Base-by-base conservation (phyloP, 768 basidiomycete species). In the Trichaptum fuscoviolaceum region DNA sequence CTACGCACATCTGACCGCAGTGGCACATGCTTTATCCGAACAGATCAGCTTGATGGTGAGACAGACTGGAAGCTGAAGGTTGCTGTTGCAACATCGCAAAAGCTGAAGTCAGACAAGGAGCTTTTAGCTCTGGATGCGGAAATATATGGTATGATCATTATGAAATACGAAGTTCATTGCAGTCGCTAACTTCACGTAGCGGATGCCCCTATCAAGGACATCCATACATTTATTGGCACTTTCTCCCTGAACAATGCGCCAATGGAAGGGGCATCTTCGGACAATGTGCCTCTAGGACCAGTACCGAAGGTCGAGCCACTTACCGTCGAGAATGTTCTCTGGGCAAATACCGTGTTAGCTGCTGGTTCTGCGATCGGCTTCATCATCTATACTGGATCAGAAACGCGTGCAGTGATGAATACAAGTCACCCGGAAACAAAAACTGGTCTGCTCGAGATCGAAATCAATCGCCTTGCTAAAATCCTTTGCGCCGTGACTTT, bases 1-100 rank as follows among this genome's bases (percentile, higher is more conserved):
- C 81, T 99, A 10, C 86, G 89, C 58, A 99, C 97, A 0, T 90
- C 88, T 3, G 96, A 99, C 72, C 78, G 86, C 2, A 89, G 90
- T 26, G 97, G 97, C 1, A 95, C 95, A 1, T 98, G 96, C 75
- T 99, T 99, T 76, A 93, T 99, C 68, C 85, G 97, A 10, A 99
- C 96, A 1, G 97, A 99, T 77, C 97, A 99, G 73, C 83, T 99
- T 30, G 97, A 99, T 69, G 97, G 97, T 58, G 97, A 99, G 78
- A 99, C 97, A 3, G 97, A 99, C 72, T 99, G 97, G 97, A 99
- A 99, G 75, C 81, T 98, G 62, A 86, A 93, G 4, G 92, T 97
- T 1, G 95, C 96, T 1, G 89, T 96, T 0, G 85, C 90, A 1
- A 84, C 89, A 26, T 91, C 89, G 58, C 95, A 97, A 79, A 89